Percentiles rank a stretch among this genome's conserved stretches.
Conservation (phyloP, 768 basidiomycete species). For the Rubroboletus satanas region DNA sequence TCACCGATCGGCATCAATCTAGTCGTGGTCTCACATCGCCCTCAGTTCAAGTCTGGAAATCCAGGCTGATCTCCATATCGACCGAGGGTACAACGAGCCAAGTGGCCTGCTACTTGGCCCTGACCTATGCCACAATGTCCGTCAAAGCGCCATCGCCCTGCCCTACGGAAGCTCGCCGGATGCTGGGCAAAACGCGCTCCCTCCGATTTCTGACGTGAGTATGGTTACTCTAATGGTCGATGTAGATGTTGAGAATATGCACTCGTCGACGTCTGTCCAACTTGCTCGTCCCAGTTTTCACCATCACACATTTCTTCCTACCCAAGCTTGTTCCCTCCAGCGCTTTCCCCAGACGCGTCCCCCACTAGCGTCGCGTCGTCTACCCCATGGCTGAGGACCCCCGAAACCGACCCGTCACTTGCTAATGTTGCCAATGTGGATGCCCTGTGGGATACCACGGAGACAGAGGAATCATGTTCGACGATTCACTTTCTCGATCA, state of each 20-base stretch:
- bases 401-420: conserved; percentile 1
- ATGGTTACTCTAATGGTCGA: not conserved
- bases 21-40: conserved; percentile 6
- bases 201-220: conserved; percentile 8
- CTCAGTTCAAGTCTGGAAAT: conserved; percentile 2
- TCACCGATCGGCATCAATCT: not conserved
- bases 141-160: not conserved
- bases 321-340: conserved; percentile 6
- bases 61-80: not conserved
- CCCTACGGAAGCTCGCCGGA: not conserved
- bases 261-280: not conserved
- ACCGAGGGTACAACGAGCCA: not conserved
- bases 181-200: not conserved
- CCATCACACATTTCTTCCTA: not conserved
- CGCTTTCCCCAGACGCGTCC: conserved; percentile 26
- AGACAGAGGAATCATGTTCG: not conserved
- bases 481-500: conserved; percentile 13
- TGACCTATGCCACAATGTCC: not conserved
- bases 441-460: not conserved
- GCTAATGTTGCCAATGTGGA: not conserved
- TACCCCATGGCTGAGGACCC: conserved; percentile 19
- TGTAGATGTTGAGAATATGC: not conserved
- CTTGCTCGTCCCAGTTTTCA: not conserved
- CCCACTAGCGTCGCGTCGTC: conserved; percentile 24
- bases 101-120: conserved; percentile 14